phyloP scores from a whole-genome alignment of 208 protist genomes.

The Leishmania tarentolae region DNA sequence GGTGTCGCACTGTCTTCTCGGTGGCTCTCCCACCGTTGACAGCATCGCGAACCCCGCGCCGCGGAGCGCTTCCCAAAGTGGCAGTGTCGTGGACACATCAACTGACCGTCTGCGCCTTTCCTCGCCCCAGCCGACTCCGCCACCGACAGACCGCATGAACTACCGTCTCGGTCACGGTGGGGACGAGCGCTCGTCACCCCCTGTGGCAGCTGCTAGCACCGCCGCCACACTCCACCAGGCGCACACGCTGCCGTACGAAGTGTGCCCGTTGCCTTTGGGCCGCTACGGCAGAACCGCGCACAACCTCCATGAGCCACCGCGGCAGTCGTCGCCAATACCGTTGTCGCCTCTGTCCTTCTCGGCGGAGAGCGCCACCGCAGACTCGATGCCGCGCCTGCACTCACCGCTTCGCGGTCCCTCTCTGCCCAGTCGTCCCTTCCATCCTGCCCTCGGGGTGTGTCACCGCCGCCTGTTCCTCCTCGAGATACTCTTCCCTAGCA shows the following conservation, averaged over 20 bases:
- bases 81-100: not conserved
- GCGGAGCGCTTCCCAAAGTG: not conserved
- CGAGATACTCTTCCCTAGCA: conserved; percentile 31
- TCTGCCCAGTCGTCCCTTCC: not conserved
- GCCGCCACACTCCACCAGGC: not conserved
- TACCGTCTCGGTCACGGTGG: not conserved
- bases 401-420: not conserved
- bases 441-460: conserved; percentile 24
- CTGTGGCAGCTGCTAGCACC: not conserved
- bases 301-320: conserved; percentile 2
- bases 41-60: not conserved
- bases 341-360: not conserved
- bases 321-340: conserved; percentile 11
- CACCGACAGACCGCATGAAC: not conserved
- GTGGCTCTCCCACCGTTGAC: not conserved
- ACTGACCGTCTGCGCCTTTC: not conserved
- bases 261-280: conserved; percentile 31
- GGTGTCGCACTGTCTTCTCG: not conserved
- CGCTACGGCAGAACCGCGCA: conserved; percentile 23
- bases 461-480: conserved; percentile 36
- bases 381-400: not conserved
- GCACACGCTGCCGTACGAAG: conserved; percentile 29
- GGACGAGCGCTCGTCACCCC: not conserved
- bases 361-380: not conserved
- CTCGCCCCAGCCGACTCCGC: not conserved